Percentiles rank a stretch among this genome's conserved stretches.
Conservation (phyloP, 2,329 filamentous ascomycete species). For the Pleomassaria siparia region DNA sequence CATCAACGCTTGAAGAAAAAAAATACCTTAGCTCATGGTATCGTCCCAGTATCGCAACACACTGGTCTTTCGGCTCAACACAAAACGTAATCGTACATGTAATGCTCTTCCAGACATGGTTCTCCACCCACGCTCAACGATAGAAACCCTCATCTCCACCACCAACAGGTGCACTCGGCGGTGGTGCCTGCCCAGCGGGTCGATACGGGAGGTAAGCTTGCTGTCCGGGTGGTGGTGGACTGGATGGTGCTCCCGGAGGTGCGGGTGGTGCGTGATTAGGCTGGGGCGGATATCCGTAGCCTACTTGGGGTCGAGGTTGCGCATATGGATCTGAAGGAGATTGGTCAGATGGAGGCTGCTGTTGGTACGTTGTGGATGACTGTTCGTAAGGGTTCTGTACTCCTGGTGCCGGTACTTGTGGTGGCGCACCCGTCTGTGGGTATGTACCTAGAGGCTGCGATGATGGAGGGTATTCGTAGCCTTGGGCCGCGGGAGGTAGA, state of each 20-base stretch:
- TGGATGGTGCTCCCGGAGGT: conserved; percentile 26
- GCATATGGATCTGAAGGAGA: conserved; percentile 31
- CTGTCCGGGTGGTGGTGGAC: conserved; percentile 25
- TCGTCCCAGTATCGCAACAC: too few species aligned
- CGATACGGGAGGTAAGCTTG: conserved; percentile 36
- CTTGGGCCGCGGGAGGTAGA: conserved; percentile 30
- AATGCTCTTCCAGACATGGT: too few species aligned
- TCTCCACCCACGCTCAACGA: conserved; percentile 3
- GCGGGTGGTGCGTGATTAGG: conserved; percentile 36
- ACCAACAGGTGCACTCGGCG: conserved; percentile 30
- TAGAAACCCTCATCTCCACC: conserved; percentile 36
- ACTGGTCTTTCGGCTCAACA: too few species aligned
- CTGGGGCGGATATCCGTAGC: conserved; percentile 36
- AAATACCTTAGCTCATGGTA: not conserved
- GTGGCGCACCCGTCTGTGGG: conserved; percentile 23
- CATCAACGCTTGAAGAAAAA: not conserved
- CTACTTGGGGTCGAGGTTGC: conserved; percentile 26
- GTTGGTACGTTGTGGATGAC: conserved; percentile 28
- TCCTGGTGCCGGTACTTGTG: conserved; percentile 17
- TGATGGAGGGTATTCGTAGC: conserved; percentile 28
- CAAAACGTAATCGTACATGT: not conserved
- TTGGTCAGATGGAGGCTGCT: conserved; percentile 18
- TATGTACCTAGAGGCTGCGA: conserved; percentile 21
- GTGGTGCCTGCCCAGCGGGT: conserved; percentile 36
- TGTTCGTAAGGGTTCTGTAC: conserved; percentile 32